Percentiles rank a stretch among this genome's conserved stretches.
These are phyloP conservation scores for Monosporozyma siamensis DNA, from an alignment of 805 yeast genomes.

Conservation along the genomic window DNA sequence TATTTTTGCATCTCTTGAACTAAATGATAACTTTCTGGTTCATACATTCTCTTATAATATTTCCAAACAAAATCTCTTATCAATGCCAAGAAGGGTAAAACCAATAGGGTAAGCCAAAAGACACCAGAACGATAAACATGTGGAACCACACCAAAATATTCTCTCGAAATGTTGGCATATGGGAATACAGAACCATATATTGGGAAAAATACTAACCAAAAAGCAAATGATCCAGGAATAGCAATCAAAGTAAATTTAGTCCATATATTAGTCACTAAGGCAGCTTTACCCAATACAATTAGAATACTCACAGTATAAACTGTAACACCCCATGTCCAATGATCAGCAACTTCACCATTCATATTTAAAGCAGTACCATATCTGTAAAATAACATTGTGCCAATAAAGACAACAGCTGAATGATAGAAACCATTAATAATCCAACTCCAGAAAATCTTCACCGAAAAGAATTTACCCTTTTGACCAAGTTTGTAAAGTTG, in stretches of 20 bases:
- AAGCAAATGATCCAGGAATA: slow-evolving; percentile 82
- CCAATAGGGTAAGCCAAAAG: slow-evolving; percentile 76
- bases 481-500: slow-evolving; percentile 89
- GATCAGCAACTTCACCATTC: slow-evolving; percentile 67
- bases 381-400: slow-evolving; percentile 57
- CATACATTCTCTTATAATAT: slow-evolving; percentile 83
- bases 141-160: slow-evolving; percentile 69
- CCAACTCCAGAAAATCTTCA: slow-evolving; percentile 95
- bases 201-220: slow-evolving; percentile 86
- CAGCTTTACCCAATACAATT: slow-evolving; percentile 92
- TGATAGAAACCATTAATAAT: slow-evolving; percentile 91
- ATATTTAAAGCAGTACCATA: slow-evolving; percentile 52
- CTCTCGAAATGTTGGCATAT: slow-evolving; percentile 65
- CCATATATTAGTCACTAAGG: slow-evolving; percentile 85
- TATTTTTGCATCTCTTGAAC: slow-evolving; percentile 96
- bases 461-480: slow-evolving; percentile 78
- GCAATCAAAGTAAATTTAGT: slow-evolving; percentile 86
- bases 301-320: slow-evolving; percentile 78
- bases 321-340: slow-evolving; percentile 94
- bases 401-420: slow-evolving; percentile 73
- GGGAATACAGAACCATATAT: slow-evolving; percentile 83
- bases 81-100: slow-evolving; percentile 70
- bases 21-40: slow-evolving; percentile 86
- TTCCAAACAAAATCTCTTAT: slow-evolving; percentile 90
- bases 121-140: slow-evolving; percentile 68